These are phyloP conservation scores for Citrus mangshanensis DNA, from an alignment of 345 rosid genomes.

Conservation along the genomic window DNA sequence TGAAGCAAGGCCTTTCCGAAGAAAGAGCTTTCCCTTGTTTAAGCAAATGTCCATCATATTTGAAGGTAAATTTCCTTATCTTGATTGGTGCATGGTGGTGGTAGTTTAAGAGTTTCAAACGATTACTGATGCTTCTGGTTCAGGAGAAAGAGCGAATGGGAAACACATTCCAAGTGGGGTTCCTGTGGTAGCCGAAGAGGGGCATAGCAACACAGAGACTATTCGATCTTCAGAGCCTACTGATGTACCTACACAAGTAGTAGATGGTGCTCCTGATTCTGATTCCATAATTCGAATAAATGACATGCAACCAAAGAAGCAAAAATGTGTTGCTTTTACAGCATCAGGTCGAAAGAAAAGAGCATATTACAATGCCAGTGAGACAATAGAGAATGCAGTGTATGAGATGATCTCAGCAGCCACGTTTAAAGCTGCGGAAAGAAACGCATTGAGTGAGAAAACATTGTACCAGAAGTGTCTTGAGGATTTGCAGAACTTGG, in stretches of 20 bases:
- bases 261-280: constrained; percentile 34
- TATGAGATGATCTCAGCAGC: constrained; percentile 31
- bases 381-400: constrained; percentile 25
- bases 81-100: neutral
- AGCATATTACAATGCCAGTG: constrained; percentile 17
- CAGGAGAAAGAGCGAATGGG: constrained; percentile 29
- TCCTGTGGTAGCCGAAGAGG: constrained; percentile 24
- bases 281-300: constrained; percentile 29
- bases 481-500: constrained; percentile 36
- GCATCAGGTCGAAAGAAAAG: constrained; percentile 24
- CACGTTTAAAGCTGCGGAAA: constrained; percentile 17
- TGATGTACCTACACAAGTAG: constrained; percentile 23
- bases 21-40: constrained; percentile 35
- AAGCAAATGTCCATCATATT: constrained; percentile 34
- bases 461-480: constrained; percentile 30
- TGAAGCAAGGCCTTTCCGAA: constrained; percentile 41
- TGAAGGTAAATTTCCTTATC: constrained; percentile 23
- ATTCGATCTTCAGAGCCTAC: constrained; percentile 30
- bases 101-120: neutral
- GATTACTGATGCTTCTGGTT: neutral
- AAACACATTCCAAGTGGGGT: constrained; percentile 21
- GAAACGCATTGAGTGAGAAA: constrained; percentile 21
- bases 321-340: constrained; percentile 13
- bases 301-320: constrained; percentile 23
- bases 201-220: constrained; percentile 36